Evolutionary conservation across 768 basidiomycete genomes (phyloP).

Genomic region (Galerina marginata): DNA sequence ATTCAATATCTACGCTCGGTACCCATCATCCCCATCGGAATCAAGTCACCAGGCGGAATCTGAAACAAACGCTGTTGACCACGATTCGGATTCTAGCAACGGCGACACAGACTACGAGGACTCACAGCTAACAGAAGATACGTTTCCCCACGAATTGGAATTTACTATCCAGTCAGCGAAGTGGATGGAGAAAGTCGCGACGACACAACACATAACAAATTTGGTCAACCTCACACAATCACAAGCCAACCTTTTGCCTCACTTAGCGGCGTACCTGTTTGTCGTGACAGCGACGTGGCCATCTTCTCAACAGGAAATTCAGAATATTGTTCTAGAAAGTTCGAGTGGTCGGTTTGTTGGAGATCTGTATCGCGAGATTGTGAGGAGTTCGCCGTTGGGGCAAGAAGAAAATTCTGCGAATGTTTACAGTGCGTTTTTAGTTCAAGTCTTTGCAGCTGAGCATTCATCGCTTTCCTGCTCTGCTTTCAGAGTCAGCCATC

Average conservation of each 20-base stretch:
- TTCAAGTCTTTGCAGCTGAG: neutral
- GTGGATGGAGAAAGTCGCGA: slow-evolving; percentile 63
- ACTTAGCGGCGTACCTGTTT: slow-evolving; percentile 65
- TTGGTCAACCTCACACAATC: slow-evolving; percentile 53
- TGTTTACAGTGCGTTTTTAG: slow-evolving; percentile 27
- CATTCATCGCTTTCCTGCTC: neutral
- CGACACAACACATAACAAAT: slow-evolving; percentile 55
- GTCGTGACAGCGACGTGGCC: slow-evolving; percentile 68
- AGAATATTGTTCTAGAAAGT: slow-evolving; percentile 56
- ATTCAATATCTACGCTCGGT: slow-evolving; percentile 28
- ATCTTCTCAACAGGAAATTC: slow-evolving; percentile 56
- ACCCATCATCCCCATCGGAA: too few relatives aligned
- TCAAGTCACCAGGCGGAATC: too few relatives aligned
- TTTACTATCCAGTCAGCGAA: slow-evolving; percentile 66
- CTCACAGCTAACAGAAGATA: slow-evolving; percentile 8
- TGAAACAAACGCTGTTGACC: neutral
- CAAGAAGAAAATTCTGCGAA: slow-evolving; percentile 47
- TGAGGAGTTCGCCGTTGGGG: slow-evolving; percentile 67
- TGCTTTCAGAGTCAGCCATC: slow-evolving; percentile 46
- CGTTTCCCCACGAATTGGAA: slow-evolving; percentile 41
- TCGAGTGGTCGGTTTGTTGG: slow-evolving; percentile 67
- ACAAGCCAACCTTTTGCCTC: slow-evolving; percentile 42
- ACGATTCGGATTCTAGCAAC: slow-evolving; percentile 19
- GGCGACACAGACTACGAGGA: too few relatives aligned
- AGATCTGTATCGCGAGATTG: slow-evolving; percentile 74